A percentile compares a stretch with the other conserved stretches of the same genome.
Evolutionary conservation across 2,329 filamentous ascomycete species (phyloP).

Genomic region (Karstenula rhodostoma): DNA sequence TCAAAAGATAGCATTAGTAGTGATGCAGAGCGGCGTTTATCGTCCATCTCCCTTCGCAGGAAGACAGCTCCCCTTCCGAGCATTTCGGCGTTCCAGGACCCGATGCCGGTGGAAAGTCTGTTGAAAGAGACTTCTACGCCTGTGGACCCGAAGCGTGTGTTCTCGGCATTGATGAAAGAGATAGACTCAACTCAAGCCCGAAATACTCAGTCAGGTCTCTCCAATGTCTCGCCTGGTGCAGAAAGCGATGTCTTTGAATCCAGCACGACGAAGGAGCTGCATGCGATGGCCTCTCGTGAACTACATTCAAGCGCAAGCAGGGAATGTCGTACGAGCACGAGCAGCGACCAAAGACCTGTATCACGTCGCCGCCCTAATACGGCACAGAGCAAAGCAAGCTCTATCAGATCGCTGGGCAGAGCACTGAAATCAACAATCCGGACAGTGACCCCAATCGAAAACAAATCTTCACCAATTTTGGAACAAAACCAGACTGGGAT

Average conservation of each 20-base stretch:
- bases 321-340: conserved; percentile 16
- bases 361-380: conserved; percentile 23
- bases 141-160: conserved; percentile 46
- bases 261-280: conserved; percentile 28
- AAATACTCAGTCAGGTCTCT: neutral
- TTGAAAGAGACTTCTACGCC: conserved; percentile 34
- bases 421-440: conserved; percentile 48
- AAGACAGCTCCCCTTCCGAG: conserved; percentile 30
- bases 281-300: conserved; percentile 16
- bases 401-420: conserved; percentile 37
- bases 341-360: conserved; percentile 21
- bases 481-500: conserved; percentile 20
- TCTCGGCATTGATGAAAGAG: conserved; percentile 48
- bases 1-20: conserved; percentile 49
- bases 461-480: conserved; percentile 16
- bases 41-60: conserved; percentile 20
- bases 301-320: conserved; percentile 25
- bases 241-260: conserved; percentile 40
- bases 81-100: conserved; percentile 41
- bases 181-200: conserved; percentile 33
- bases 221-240: conserved; percentile 23
- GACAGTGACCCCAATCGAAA: conserved; percentile 44
- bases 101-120: conserved; percentile 40
- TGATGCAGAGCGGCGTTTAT: conserved; percentile 25
- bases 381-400: conserved; percentile 34